Evolutionary conservation across 2,329 filamentous ascomycete genomes (phyloP).

Genomic region (Epichloe amarillans): DNA sequence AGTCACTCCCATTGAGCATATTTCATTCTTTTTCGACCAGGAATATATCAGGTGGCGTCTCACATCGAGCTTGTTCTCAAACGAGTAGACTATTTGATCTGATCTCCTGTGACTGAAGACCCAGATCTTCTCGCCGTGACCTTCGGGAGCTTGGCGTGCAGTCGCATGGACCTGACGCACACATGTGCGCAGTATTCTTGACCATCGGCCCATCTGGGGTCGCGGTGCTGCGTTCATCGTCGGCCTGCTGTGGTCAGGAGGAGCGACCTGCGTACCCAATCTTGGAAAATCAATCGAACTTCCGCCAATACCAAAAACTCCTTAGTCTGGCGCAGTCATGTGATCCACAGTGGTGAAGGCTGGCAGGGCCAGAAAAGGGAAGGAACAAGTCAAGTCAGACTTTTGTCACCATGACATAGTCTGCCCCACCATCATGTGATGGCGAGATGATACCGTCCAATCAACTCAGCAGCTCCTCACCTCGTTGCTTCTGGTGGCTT

Average conservation of each 20-base stretch:
- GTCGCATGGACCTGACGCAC: conserved; percentile 25
- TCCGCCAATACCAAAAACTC: neutral
- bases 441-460: conserved; percentile 14
- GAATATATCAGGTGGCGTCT: conserved; percentile 9
- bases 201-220: conserved; percentile 28
- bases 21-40: neutral
- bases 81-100: conserved; percentile 40
- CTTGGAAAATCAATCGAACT: conserved; percentile 6
- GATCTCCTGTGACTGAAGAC: conserved; percentile 37
- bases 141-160: conserved; percentile 18
- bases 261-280: neutral
- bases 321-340: conserved; percentile 11
- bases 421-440: conserved; percentile 11
- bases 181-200: conserved; percentile 27
- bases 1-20: neutral
- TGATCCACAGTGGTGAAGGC: conserved; percentile 6
- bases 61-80: conserved; percentile 32
- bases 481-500: conserved; percentile 18
- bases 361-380: too few relatives aligned
- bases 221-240: conserved; percentile 25
- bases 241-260: conserved; percentile 9
- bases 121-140: conserved; percentile 46
- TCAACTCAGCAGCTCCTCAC: conserved; percentile 13
- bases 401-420: neutral
- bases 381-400: neutral